Evolutionary conservation across 73 alveolate species (phyloP).

Genomic region (Paramecium primaurelia): DNA sequence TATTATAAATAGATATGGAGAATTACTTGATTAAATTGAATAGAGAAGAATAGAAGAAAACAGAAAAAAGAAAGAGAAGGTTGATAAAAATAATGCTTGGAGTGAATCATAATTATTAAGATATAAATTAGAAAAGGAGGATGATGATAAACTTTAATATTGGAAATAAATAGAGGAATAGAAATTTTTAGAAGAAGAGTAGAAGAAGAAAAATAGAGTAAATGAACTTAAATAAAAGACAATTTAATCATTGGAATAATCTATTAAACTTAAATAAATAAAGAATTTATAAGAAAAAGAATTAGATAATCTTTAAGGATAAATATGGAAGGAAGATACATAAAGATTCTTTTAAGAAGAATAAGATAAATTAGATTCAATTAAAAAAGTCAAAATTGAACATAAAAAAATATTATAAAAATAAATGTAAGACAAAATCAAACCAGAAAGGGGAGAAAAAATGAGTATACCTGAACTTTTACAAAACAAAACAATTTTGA

Average conservation of each 20-base stretch:
- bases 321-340: slow-evolving; percentile 18
- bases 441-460: slow-evolving; percentile 28
- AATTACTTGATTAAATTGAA: slow-evolving; percentile 28
- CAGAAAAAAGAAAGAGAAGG: neutral
- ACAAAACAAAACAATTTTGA: neutral
- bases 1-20: neutral
- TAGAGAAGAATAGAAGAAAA: neutral
- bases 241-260: neutral
- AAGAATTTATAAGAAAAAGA: neutral
- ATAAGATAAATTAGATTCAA: neutral
- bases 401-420: neutral
- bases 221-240: neutral
- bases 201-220: neutral
- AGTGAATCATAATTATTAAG: slow-evolving; percentile 4
- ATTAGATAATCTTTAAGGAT: slow-evolving; percentile 1
- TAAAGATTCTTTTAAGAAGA: slow-evolving; percentile 1
- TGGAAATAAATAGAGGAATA: neutral
- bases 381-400: neutral
- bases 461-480: slow-evolving; percentile 20
- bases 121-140: neutral
- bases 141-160: neutral
- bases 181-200: neutral
- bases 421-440: neutral
- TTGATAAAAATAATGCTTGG: slow-evolving; percentile 20
- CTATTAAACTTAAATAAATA: neutral